phyloP scores from a whole-genome alignment of 768 basidiomycete species.

The Pleurotus cornucopiae region DNA sequence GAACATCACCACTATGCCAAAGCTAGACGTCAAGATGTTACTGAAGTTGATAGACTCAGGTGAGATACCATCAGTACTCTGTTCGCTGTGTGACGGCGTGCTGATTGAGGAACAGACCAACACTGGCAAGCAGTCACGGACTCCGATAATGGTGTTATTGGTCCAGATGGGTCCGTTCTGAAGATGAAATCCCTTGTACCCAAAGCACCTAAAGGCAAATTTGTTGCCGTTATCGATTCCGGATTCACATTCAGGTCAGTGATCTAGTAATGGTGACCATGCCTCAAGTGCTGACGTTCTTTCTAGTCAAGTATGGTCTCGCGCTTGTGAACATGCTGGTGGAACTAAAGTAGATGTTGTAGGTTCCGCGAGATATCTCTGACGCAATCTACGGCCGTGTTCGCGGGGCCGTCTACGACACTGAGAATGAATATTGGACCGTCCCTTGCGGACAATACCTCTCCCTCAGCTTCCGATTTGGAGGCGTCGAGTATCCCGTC shows the following conservation, averaged over 20 bases:
- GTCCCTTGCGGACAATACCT: slow-evolving; percentile 73
- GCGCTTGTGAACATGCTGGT: not conserved
- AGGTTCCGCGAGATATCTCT: slow-evolving; percentile 64
- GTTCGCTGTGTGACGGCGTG: not conserved
- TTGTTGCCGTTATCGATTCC: slow-evolving; percentile 72
- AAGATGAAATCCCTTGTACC: slow-evolving; percentile 63
- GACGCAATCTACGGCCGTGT: slow-evolving; percentile 82
- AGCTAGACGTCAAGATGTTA: slow-evolving; percentile 64
- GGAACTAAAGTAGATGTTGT: not conserved
- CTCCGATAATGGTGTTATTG: slow-evolving; percentile 60
- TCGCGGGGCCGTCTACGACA: slow-evolving; percentile 64
- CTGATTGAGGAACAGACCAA: slow-evolving; percentile 42
- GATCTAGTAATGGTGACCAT: not conserved
- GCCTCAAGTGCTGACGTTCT: not conserved
- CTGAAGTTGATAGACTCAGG: slow-evolving; percentile 49
- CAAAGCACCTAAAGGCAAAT: slow-evolving; percentile 55
- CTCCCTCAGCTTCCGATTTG: slow-evolving; percentile 69
- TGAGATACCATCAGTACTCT: slow-evolving; percentile 11
- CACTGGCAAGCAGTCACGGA: slow-evolving; percentile 80
- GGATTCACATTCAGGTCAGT: slow-evolving; percentile 48
- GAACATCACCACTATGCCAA: slow-evolving; percentile 56
- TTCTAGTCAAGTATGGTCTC: not conserved
- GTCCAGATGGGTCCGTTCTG: slow-evolving; percentile 70
- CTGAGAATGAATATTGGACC: slow-evolving; percentile 55
- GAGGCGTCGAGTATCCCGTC: slow-evolving; percentile 62